Evolutionary conservation across 1,139 yeast species (phyloP), one percentile per base, ranked within the genome.

Genomic region (Sugiyamaella neomexicana): DNA sequence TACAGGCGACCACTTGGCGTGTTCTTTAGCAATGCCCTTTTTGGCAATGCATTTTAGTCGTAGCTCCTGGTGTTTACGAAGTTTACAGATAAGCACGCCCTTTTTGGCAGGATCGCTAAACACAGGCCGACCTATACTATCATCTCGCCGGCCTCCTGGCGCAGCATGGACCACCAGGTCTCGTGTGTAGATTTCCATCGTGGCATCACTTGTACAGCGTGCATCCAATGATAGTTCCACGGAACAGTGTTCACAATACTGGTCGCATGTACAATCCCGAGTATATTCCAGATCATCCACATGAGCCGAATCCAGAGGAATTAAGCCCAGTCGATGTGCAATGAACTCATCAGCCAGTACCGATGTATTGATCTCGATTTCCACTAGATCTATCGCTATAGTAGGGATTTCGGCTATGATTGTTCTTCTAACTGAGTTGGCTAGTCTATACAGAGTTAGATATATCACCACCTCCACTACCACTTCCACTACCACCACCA

Each of bases 401-500:
- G 99, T 93, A 31, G 99, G 99, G 54, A 93, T 95, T 72, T 95
- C 99, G 1, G 97, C 91, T 60, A 93, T 79, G 89, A 95, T 90
- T 50, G 88, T 82, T 69, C 99, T 79, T 65, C 99, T 81, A 38
- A 95, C 66, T 29, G 99, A 87, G 77, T 95, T 95, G 25, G 99
- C 99, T 68, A 93, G 65, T 9, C 75, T 71, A 46, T 10, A 36
- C 37, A 46, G 42, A 41, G 53, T 45, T 38, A 42, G 55, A n/a
- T 16, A 5, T 39, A n/a, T n/a, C n/a, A n/a, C n/a, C n/a, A n/a
- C n/a, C 25, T 20, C 25, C 25, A 20, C 25, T n/a, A n/a, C 25
- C 25, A 20, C 25, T 20, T 3, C 25, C 5, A 3, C 25, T 13
- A 65, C n/a, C n/a, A n/a, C n/a, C n/a, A n/a, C n/a, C 25, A 3